These are phyloP conservation scores for Ogataea wickerhamii DNA, from an alignment of 805 yeast genomes.

Conservation along the genomic window DNA sequence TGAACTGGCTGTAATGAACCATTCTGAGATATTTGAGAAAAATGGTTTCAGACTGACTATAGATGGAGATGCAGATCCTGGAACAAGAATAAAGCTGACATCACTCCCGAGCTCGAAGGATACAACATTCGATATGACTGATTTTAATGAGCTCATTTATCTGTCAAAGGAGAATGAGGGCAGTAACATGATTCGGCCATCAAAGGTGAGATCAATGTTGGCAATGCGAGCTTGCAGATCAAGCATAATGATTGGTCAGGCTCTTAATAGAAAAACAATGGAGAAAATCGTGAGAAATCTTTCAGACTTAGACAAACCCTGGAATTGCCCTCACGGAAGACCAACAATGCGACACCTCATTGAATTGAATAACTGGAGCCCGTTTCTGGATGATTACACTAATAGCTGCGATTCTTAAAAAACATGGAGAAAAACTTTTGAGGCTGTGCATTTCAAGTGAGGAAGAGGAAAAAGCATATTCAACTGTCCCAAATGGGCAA, in stretches of 20 bases:
- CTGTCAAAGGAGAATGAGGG: constrained; percentile 56
- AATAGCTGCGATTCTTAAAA: too few species aligned
- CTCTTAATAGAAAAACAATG: constrained; percentile 62
- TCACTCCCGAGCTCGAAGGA: constrained; percentile 75
- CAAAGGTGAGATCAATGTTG: constrained; percentile 77
- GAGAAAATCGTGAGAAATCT: constrained; percentile 60
- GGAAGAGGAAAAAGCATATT: too few species aligned
- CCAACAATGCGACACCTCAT: constrained; percentile 93
- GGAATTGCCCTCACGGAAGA: constrained; percentile 97
- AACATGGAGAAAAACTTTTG: too few species aligned
- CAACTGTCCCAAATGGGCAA: too few species aligned
- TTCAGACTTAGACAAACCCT: constrained; percentile 78
- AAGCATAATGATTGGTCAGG: constrained; percentile 90
- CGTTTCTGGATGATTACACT: constrained; percentile 46
- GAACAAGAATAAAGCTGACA: constrained; percentile 48
- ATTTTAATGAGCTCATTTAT: constrained; percentile 75
- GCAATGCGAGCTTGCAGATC: constrained; percentile 95
- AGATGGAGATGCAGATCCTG: constrained; percentile 51
- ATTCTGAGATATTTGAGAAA: constrained; percentile 50
- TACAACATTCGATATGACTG: constrained; percentile 60
- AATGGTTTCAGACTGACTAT: constrained; percentile 74
- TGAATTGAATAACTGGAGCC: constrained; percentile 48
- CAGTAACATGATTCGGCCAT: constrained; percentile 47
- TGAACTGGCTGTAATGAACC: constrained; percentile 65
- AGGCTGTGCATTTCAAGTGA: too few species aligned